phyloP scores from a whole-genome alignment of 768 basidiomycete species.

The Pisolithus tinctorius region DNA sequence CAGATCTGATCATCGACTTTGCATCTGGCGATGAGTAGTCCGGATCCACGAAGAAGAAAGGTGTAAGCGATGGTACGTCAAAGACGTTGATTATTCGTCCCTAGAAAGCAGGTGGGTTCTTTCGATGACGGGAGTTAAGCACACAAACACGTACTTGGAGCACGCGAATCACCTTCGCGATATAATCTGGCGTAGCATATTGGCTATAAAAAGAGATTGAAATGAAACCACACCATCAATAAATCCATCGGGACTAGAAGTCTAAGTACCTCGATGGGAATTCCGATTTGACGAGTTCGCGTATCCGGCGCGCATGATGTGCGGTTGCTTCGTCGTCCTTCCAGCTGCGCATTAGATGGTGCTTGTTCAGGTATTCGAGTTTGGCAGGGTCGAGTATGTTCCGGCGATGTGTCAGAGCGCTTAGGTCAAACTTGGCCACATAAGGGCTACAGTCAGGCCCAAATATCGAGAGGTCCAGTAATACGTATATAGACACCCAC shows the following conservation, averaged over 20 bases:
- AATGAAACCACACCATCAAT: too few species aligned
- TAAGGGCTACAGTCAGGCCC: not conserved
- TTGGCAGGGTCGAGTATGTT: slow-evolving; percentile 76
- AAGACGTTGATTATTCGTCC: slow-evolving; percentile 52
- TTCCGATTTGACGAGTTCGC: slow-evolving; percentile 42
- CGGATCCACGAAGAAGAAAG: slow-evolving; percentile 77
- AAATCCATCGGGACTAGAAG: too few species aligned
- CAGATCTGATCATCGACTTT: slow-evolving; percentile 39
- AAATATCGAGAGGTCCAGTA: not conserved
- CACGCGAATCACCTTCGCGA: slow-evolving; percentile 55
- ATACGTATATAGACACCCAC: slow-evolving; percentile 28
- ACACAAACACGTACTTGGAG: slow-evolving; percentile 41
- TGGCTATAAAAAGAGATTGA: slow-evolving; percentile 24
- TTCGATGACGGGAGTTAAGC: not conserved
- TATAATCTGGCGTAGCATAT: slow-evolving; percentile 48
- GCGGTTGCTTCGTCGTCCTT: slow-evolving; percentile 43
- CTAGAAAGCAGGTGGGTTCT: not conserved
- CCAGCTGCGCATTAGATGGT: slow-evolving; percentile 61
- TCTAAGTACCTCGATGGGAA: slow-evolving; percentile 51
- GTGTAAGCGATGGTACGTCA: slow-evolving; percentile 61
- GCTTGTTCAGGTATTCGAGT: slow-evolving; percentile 84
- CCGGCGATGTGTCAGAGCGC: slow-evolving; percentile 72
- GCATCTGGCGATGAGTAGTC: slow-evolving; percentile 52
- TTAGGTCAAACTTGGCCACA: slow-evolving; percentile 60
- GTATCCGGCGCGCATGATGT: slow-evolving; percentile 49